These are phyloP conservation scores for Mollisiaceae sp. DNA, from an alignment of 2,329 filamentous ascomycete species.

Conservation along the genomic window DNA sequence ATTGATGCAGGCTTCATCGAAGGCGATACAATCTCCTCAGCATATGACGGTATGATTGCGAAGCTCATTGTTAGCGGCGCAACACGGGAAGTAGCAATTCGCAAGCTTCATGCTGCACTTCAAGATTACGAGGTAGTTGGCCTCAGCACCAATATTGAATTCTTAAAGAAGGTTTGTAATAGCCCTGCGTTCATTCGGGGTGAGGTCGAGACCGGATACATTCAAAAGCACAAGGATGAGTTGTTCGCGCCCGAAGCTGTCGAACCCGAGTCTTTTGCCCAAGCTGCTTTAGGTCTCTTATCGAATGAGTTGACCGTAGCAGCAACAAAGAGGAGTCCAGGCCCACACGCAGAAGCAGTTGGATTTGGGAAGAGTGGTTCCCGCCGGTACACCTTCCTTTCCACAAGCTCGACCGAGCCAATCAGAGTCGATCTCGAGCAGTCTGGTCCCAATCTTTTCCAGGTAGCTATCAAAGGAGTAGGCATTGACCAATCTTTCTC, in stretches of 20 bases:
- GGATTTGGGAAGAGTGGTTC: conserved; percentile 50
- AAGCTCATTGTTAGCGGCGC: conserved; percentile 92
- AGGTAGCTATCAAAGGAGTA: conserved; percentile 52
- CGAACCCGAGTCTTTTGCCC: conserved; percentile 77
- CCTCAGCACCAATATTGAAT: conserved; percentile 94
- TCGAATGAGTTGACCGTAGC: conserved; percentile 51
- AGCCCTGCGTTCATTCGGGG: conserved; percentile 83
- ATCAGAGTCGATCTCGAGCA: conserved; percentile 40
- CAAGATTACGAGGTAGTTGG: conserved; percentile 92
- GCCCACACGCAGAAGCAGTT: conserved; percentile 54
- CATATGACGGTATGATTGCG: conserved; percentile 98
- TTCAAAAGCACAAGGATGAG: conserved; percentile 82
- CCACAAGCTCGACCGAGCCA: conserved; percentile 19
- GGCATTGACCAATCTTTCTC: conserved; percentile 46
- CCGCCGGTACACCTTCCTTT: conserved; percentile 39
- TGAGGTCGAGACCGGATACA: conserved; percentile 94
- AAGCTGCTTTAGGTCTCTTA: conserved; percentile 81
- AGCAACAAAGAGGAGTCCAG: conserved; percentile 27
- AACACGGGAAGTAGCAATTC: conserved; percentile 79
- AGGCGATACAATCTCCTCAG: conserved; percentile 89
- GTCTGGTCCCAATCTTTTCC: conserved; percentile 44
- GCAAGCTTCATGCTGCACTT: conserved; percentile 79
- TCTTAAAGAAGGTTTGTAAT: conserved; percentile 85
- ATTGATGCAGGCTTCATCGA: conserved; percentile 93
- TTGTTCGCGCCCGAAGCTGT: conserved; percentile 71